Evolutionary conservation across 345 rosid genomes (phyloP).

Genomic region (Salix suchowensis): DNA sequence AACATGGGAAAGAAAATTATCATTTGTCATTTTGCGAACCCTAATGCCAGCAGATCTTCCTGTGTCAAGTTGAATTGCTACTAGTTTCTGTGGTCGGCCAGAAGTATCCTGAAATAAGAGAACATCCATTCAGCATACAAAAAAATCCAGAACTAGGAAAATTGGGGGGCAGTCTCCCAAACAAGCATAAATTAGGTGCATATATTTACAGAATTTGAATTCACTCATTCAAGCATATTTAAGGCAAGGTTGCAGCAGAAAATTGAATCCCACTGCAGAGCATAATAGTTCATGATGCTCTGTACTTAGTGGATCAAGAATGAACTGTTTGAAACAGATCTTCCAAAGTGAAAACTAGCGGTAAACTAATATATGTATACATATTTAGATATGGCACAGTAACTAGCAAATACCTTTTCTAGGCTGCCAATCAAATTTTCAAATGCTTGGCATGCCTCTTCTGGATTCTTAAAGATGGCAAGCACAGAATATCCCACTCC

Average conservation of each 20-base stretch:
- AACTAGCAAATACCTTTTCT: slow-evolving; percentile 40
- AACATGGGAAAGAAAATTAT: slow-evolving; percentile 13
- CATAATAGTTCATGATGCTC: background rate
- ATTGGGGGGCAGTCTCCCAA: no score
- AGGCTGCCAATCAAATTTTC: slow-evolving; percentile 40
- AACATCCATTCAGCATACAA: slow-evolving; percentile 1
- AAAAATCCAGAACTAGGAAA: no score
- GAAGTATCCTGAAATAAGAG: slow-evolving; percentile 47
- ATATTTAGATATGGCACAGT: background rate
- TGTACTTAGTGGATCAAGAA: background rate
- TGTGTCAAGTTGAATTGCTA: slow-evolving; percentile 26
- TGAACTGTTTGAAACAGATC: background rate
- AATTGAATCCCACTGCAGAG: background rate
- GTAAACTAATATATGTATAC: no score
- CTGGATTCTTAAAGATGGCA: slow-evolving; percentile 43
- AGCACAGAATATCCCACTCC: slow-evolving; percentile 48
- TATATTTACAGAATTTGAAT: no score
- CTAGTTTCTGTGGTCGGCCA: slow-evolving; percentile 61
- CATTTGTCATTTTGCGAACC: slow-evolving; percentile 50
- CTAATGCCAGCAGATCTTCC: slow-evolving; percentile 39
- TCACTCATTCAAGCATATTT: background rate
- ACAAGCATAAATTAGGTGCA: no score
- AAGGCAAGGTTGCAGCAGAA: background rate
- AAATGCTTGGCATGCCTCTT: slow-evolving; percentile 67
- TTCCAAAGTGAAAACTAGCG: background rate